Conservation (phyloP, 306 rosid species). For the Clitoria ternatea region DNA sequence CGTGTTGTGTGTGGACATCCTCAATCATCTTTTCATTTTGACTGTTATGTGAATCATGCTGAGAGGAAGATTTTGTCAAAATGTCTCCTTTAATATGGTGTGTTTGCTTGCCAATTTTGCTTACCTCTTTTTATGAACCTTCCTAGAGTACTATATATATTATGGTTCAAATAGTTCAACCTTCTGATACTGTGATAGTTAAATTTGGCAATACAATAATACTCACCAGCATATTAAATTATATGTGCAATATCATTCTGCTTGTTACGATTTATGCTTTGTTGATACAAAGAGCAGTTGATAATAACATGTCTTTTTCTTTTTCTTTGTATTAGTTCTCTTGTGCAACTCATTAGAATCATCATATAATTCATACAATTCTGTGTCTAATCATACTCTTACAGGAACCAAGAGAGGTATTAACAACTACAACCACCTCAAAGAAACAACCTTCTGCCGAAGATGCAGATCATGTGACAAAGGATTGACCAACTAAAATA, state of each 20-base stretch:
- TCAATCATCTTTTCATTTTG: not conserved
- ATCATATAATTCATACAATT: not conserved
- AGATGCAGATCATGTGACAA: constrained; percentile 31
- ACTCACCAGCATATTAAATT: not conserved
- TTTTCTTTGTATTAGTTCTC: not conserved
- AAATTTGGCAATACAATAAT: not conserved
- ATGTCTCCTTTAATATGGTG: not conserved
- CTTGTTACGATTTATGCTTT: not conserved
- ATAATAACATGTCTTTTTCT: not conserved
- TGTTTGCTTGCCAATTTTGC: not conserved
- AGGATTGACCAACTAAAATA: constrained; percentile 37
- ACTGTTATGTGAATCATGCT: not conserved
- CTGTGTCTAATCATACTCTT: constrained; percentile 23
- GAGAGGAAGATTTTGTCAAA: not conserved
- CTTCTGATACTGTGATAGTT: not conserved
- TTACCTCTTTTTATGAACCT: not conserved
- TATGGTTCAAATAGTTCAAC: too few species aligned
- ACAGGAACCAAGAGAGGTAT: constrained; percentile 61
- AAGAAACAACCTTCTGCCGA: constrained; percentile 48
- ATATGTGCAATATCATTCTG: not conserved
- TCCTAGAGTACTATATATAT: not conserved
- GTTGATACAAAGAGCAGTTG: not conserved
- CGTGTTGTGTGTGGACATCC: not conserved
- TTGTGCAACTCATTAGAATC: too few species aligned
- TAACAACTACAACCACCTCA: constrained; percentile 30